Percentiles rank a stretch among this genome's conserved stretches.
phyloP scores from a whole-genome alignment of 495 filamentous ascomycete species.

The Penicillium daleae region DNA sequence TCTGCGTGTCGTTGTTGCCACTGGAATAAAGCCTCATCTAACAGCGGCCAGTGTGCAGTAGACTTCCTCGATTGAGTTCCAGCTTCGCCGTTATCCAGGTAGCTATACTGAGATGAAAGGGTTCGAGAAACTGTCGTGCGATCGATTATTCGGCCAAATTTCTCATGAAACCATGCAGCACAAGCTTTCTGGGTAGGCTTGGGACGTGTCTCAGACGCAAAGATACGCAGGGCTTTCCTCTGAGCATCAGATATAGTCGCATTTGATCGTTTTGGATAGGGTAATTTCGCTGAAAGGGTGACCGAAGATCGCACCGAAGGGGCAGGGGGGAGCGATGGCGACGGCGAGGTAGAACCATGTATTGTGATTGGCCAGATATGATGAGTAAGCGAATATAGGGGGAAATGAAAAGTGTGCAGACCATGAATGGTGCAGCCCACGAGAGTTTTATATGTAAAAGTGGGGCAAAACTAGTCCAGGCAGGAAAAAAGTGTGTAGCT shows the following conservation, averaged over 20 bases:
- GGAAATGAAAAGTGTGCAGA: too few relatives aligned
- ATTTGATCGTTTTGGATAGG: too few relatives aligned
- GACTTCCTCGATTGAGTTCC: too few relatives aligned
- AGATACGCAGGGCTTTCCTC: constrained; percentile 15
- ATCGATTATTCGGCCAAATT: constrained; percentile 12
- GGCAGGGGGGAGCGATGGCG: too few relatives aligned
- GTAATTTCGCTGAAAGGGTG: too few relatives aligned
- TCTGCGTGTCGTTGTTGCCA: too few relatives aligned
- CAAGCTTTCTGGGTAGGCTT: constrained; percentile 3
- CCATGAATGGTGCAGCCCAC: not conserved
- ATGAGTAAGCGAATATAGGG: too few relatives aligned
- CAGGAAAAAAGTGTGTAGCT: not conserved
- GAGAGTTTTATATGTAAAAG: not conserved
- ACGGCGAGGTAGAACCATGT: too few relatives aligned
- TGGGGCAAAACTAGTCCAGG: not conserved
- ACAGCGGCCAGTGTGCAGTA: too few relatives aligned
- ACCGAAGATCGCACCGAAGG: too few relatives aligned
- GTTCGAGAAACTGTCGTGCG: constrained; percentile 9
- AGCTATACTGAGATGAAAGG: constrained; percentile 16
- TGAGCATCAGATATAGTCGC: constrained; percentile 7
- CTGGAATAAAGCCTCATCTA: too few relatives aligned
- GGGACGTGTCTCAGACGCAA: constrained; percentile 11
- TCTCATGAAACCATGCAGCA: constrained; percentile 14
- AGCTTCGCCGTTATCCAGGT: constrained; percentile 16
- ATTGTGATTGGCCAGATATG: too few relatives aligned